Base-by-base conservation (phyloP, 257 asterid genomes). In the Rehmannia glutinosa region DNA sequence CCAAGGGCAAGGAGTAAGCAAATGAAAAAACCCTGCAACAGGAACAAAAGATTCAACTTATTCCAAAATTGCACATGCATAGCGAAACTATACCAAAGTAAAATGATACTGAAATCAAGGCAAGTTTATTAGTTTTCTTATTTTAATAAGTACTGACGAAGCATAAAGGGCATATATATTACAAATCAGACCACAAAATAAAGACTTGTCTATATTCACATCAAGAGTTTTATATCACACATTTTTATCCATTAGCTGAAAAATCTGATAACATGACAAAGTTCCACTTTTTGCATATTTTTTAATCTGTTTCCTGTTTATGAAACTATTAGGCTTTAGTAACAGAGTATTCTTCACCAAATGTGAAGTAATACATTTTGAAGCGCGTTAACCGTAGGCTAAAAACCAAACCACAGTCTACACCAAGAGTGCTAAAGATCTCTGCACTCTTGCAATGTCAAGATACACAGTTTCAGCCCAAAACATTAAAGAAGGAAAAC, bases 1-100 rank as follows among this genome's bases (percentile, higher is more conserved):
- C 99, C 99, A 87, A 87, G 87, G 65, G 97, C 97, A 67, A 94
- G 98, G 64, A 66, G 1, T 68, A 91, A 82, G 86, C 97, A 87
- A 66, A 94, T 91, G 8, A 67, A 8, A 75, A 73, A 87, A 62
- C 99, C 99, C 99, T 94, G 88, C 73, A 81, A 57, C 63, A 76
- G 38, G 61, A 57, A 62, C 0, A 69, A 15, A 72, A 8, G 62
- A 54, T 62, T 38, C 12, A 45, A 32, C 33, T 66, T 62, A 56
- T 20, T 27, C 39, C 27, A 36, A 30, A 53, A 33, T 27, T 21
- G 63, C 55, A 17, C 28, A 62, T 73, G 66, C 57, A 64, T 55
- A 62, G 13, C 36, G 25, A 57, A 21, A 33, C 54, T 47, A 28
- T 19, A 52, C 55, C 43, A 42, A 50, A 36, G 9, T 27, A 53